phyloP scores from a whole-genome alignment of 192 early-diverging fungal genomes.

The Backusella tarrabulga region DNA sequence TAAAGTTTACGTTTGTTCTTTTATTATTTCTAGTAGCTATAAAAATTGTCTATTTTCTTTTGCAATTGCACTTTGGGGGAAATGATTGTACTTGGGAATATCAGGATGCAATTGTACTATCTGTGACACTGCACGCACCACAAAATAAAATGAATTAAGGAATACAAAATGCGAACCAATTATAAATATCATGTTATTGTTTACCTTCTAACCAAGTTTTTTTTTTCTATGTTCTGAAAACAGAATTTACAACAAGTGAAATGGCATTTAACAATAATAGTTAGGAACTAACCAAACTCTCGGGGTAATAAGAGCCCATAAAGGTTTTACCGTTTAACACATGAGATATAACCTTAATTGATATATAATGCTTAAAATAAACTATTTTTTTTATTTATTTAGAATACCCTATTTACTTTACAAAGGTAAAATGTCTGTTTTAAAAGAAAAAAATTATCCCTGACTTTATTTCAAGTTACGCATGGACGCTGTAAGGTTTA shows the following conservation, averaged over 20 bases:
- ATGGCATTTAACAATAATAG: neutral
- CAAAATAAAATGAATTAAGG: neutral
- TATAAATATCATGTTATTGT: neutral
- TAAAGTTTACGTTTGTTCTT: no score
- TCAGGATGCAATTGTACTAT: neutral
- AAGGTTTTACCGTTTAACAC: neutral
- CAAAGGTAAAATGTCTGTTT: conserved; percentile 2
- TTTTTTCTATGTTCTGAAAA: neutral
- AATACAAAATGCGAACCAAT: neutral
- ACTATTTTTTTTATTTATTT: neutral
- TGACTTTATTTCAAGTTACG: neutral
- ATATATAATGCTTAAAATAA: neutral
- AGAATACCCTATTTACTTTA: neutral
- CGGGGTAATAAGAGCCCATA: neutral
- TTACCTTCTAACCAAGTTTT: neutral
- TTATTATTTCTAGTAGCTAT: no score
- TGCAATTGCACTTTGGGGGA: no score
- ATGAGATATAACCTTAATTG: neutral
- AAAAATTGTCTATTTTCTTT: no score
- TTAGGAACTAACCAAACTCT: neutral
- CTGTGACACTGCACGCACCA: neutral
- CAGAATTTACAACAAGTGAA: neutral
- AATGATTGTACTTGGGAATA: neutral
- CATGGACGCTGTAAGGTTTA: neutral
- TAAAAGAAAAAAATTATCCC: neutral